Conservation (phyloP, 2,329 filamentous ascomycete genomes). For the Fusarium proliferatum region DNA sequence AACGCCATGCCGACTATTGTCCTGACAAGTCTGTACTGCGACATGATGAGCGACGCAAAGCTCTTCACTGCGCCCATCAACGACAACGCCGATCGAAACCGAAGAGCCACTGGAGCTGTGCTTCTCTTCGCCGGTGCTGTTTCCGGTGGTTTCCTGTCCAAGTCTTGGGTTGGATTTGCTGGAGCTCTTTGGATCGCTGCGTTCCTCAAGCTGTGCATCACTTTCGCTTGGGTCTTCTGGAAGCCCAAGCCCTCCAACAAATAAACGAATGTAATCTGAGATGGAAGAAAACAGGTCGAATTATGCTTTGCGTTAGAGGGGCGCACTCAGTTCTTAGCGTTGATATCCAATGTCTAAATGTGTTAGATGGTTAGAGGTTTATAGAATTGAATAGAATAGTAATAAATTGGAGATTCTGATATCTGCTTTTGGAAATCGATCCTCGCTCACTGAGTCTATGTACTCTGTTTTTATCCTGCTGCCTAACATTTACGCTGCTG, state of each 20-base stretch:
- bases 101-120: slow-evolving; percentile 34
- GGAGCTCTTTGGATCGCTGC: slow-evolving; percentile 45
- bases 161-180: slow-evolving; percentile 44
- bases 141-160: slow-evolving; percentile 42
- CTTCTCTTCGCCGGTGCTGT: slow-evolving; percentile 41
- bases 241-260: slow-evolving; percentile 32
- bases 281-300: background rate
- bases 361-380: fast-evolving
- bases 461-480: fast-evolving
- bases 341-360: background rate
- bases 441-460: background rate
- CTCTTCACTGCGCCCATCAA: slow-evolving; percentile 41
- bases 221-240: slow-evolving; percentile 39
- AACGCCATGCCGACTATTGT: slow-evolving; percentile 45
- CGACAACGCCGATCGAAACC: slow-evolving; percentile 42
- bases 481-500: fast-evolving
- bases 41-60: slow-evolving; percentile 44
- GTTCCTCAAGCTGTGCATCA: slow-evolving; percentile 41
- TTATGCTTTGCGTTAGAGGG: too few relatives aligned
- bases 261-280: background rate
- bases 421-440: fast-evolving
- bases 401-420: background rate
- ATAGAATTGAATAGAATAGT: background rate
- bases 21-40: slow-evolving; percentile 44
- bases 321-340: background rate